These are phyloP conservation scores for Marasmius fiardii DNA, from an alignment of 1,284 basidiomycete species.

Conservation along the genomic window DNA sequence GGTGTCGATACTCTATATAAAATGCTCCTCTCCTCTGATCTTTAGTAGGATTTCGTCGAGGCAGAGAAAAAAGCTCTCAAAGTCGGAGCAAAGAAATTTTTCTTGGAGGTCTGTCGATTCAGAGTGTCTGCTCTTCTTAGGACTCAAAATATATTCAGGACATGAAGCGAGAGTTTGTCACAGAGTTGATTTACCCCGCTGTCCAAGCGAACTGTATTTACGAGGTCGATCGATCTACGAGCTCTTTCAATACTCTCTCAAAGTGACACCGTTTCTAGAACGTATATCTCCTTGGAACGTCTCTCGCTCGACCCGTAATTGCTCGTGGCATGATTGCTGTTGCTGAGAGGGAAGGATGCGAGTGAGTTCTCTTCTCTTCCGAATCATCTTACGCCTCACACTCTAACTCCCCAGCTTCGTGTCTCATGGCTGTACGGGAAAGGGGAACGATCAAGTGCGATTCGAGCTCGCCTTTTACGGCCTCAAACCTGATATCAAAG, in stretches of 20 bases:
- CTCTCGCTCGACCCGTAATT: slow-evolving; percentile 96
- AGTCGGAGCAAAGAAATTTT: slow-evolving; percentile 95
- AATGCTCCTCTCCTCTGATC: slow-evolving; percentile 9
- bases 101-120: slow-evolving; percentile 64
- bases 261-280: slow-evolving; percentile 47
- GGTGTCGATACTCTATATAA: slow-evolving; percentile 12
- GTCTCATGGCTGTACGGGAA: slow-evolving; percentile 98
- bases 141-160: slow-evolving; percentile 50
- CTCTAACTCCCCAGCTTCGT: slow-evolving; percentile 64
- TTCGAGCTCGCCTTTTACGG: slow-evolving; percentile 99
- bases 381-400: background rate
- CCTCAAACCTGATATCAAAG: slow-evolving; percentile 97
- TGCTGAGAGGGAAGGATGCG: slow-evolving; percentile 90
- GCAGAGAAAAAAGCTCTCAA: slow-evolving; percentile 89
- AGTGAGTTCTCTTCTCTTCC: slow-evolving; percentile 50
- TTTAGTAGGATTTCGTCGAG: slow-evolving; percentile 84
- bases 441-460: slow-evolving; percentile 99
- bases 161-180: slow-evolving; percentile 93
- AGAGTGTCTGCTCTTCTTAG: background rate
- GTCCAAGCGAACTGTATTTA: slow-evolving; percentile 99
- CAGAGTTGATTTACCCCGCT: slow-evolving; percentile 96
- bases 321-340: slow-evolving; percentile 98
- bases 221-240: slow-evolving; percentile 55
- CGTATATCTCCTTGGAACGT: slow-evolving; percentile 97
- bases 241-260: slow-evolving; percentile 1